Evolutionary conservation across 2,329 filamentous ascomycete genomes (phyloP).

Genomic region (Alternaria gaisen): DNA sequence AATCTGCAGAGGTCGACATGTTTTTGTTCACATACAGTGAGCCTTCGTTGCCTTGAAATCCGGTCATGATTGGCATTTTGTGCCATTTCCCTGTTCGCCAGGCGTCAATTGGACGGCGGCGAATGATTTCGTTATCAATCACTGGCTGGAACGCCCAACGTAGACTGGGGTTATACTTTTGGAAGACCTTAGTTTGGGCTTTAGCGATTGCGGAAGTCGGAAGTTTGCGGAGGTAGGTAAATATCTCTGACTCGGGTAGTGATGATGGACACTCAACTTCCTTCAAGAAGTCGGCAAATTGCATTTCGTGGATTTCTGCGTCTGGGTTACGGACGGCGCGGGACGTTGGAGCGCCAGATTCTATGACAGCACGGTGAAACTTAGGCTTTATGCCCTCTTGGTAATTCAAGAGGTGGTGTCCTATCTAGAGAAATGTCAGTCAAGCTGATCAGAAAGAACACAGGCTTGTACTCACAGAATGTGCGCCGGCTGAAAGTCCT

Average conservation of each 20-base stretch:
- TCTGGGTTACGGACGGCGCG: slow-evolving; percentile 56
- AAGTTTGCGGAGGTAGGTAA: slow-evolving; percentile 55
- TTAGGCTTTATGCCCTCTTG: slow-evolving; percentile 47
- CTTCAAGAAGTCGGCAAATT: slow-evolving; percentile 55
- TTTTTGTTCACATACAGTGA: slow-evolving; percentile 67
- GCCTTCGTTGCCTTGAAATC: slow-evolving; percentile 76
- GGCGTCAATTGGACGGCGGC: slow-evolving; percentile 65
- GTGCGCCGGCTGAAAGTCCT: slow-evolving; percentile 35
- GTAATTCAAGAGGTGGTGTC: slow-evolving; percentile 69
- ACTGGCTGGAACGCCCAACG: slow-evolving; percentile 73
- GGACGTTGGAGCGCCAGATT: slow-evolving; percentile 59
- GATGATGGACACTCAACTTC: slow-evolving; percentile 47
- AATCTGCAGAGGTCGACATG: slow-evolving; percentile 60
- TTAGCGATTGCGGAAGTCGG: slow-evolving; percentile 48
- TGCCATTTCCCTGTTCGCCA: slow-evolving; percentile 65
- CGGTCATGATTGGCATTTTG: slow-evolving; percentile 70
- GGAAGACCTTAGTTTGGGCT: slow-evolving; percentile 56
- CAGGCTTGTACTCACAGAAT: slow-evolving; percentile 17
- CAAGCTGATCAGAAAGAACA: background rate
- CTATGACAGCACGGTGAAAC: slow-evolving; percentile 59
- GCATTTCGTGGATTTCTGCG: slow-evolving; percentile 53
- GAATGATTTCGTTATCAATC: slow-evolving; percentile 69
- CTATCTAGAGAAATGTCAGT: slow-evolving; percentile 55
- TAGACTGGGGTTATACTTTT: slow-evolving; percentile 57
- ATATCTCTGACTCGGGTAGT: slow-evolving; percentile 41